Evolutionary conservation across 1,284 basidiomycete genomes (phyloP).

Genomic region (Microbotryum lychnidis-dioicae): DNA sequence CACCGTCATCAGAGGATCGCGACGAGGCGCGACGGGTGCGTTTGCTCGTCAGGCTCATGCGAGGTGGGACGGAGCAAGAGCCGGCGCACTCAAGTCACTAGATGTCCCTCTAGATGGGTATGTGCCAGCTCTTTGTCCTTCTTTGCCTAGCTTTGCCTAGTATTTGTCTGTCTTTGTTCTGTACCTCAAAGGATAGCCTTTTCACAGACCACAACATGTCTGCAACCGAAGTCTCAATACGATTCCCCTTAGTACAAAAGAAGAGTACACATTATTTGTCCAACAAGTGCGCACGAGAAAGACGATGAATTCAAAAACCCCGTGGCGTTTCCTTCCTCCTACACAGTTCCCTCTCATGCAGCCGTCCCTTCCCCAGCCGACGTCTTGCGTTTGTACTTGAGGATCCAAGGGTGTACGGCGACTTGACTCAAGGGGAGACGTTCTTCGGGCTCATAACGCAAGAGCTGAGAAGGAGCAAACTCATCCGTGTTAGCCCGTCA

Average conservation of each 20-base stretch:
- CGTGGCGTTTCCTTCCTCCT: not conserved
- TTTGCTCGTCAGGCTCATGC: not conserved
- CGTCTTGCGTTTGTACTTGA: conserved; percentile 52
- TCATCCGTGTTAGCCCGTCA: no score
- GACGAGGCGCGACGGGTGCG: not conserved
- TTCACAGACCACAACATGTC: no score
- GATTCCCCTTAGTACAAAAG: not conserved
- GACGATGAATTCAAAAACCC: not conserved
- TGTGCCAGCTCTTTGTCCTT: no score
- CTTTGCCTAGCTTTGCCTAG: no score
- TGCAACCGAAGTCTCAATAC: not conserved
- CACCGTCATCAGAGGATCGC: not conserved
- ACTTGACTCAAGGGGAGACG: conserved; percentile 75
- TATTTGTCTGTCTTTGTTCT: no score
- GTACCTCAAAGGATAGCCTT: no score
- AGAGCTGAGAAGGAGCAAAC: conserved; percentile 52
- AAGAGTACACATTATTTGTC: not conserved
- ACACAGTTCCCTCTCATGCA: not conserved
- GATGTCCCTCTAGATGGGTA: no score
- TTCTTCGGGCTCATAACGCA: conserved; percentile 75
- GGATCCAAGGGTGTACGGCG: conserved; percentile 83
- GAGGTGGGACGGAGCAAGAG: not conserved
- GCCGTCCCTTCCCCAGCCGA: not conserved
- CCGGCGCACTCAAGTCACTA: no score
- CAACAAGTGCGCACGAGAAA: not conserved